These are phyloP conservation scores for Medicago ruthenica DNA, from an alignment of 306 rosid species.

Conservation along the genomic window DNA sequence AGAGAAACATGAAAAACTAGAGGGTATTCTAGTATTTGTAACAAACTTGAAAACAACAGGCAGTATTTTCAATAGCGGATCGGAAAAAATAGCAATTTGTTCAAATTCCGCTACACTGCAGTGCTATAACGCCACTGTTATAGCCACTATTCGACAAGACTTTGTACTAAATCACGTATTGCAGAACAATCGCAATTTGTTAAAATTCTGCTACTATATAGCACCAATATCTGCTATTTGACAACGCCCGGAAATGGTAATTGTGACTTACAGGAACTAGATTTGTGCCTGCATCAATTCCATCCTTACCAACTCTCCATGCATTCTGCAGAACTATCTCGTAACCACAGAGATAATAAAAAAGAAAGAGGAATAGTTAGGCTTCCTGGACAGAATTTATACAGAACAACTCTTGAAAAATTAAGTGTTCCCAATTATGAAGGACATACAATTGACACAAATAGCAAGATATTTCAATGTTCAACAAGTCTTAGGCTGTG, in stretches of 20 bases:
- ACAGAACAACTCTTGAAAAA: neutral
- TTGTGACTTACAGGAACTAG: conserved; percentile 54
- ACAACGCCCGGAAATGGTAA: neutral
- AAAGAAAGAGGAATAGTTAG: conserved; percentile 26
- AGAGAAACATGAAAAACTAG: conserved; percentile 24
- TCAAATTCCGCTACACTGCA: neutral
- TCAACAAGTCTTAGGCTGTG: neutral
- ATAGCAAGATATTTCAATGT: conserved; percentile 17
- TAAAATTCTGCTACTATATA: neutral
- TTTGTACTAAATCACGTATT: neutral
- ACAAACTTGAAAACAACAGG: conserved; percentile 4
- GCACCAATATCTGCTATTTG: neutral
- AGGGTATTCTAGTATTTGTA: conserved; percentile 11
- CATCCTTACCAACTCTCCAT: conserved; percentile 82
- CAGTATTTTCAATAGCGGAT: neutral
- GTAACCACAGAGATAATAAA: conserved; percentile 25
- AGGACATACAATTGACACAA: conserved; percentile 10
- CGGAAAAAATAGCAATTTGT: neutral
- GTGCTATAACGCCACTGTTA: neutral
- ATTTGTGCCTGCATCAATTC: conserved; percentile 69
- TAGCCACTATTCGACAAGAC: neutral
- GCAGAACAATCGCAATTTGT: neutral
- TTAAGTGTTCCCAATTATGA: neutral
- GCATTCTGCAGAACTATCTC: conserved; percentile 72
- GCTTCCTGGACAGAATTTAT: conserved; percentile 3